Evolutionary conservation across 1,284 basidiomycete species (phyloP).

Genomic region (Cerrena zonata): DNA sequence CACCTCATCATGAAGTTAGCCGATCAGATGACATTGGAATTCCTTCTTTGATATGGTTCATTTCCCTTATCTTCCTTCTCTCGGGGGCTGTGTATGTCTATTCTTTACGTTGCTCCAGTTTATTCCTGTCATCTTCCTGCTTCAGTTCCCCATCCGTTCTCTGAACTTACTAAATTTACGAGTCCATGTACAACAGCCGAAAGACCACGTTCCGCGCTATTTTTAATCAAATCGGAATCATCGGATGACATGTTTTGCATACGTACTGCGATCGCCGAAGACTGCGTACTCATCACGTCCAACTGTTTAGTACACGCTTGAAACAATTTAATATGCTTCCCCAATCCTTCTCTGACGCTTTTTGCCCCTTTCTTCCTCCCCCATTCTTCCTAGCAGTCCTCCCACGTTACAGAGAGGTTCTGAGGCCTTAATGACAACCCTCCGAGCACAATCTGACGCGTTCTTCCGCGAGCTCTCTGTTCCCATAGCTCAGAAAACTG

Average conservation of each 20-base stretch:
- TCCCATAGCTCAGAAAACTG: slow-evolving; percentile 20
- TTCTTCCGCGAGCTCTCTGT: slow-evolving; percentile 11
- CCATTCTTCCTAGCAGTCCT: background rate
- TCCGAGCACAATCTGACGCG: background rate
- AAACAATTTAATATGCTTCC: background rate
- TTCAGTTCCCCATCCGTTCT: background rate
- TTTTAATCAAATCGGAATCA: no score
- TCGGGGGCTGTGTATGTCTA: background rate
- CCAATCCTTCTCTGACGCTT: background rate
- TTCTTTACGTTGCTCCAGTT: background rate
- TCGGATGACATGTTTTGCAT: background rate
- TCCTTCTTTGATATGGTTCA: no score
- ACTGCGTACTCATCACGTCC: no score
- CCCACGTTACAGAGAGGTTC: no score
- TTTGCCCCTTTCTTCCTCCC: background rate
- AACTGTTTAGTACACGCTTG: no score
- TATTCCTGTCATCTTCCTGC: background rate
- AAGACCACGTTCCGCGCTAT: background rate
- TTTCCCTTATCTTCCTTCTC: no score
- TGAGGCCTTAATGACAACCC: background rate
- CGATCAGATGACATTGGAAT: no score
- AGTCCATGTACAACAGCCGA: background rate
- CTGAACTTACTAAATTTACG: background rate
- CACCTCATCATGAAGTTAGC: no score
- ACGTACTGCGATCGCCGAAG: background rate